These are phyloP conservation scores for Volvox carteri DNA, from an alignment of 163 green algal genomes.

Conservation along the genomic window DNA sequence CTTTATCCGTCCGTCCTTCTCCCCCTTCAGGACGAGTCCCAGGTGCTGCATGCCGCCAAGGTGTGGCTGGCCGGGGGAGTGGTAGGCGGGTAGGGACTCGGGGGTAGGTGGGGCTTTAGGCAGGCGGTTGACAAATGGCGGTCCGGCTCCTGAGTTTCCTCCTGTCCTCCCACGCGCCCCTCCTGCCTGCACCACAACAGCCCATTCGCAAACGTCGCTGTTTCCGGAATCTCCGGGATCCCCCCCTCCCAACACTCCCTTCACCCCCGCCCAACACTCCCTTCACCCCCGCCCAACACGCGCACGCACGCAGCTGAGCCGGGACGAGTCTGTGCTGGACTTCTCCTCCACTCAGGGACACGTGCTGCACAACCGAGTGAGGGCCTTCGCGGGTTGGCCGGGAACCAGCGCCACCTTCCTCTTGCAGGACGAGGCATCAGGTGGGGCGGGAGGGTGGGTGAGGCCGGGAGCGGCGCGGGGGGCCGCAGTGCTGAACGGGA, in stretches of 20 bases:
- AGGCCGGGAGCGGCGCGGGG: neutral
- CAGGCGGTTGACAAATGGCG: too few species aligned
- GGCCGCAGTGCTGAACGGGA: neutral
- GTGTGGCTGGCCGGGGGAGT: conserved; percentile 25
- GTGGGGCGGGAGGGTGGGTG: conserved; percentile 22
- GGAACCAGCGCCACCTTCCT: conserved; percentile 78
- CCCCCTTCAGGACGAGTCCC: conserved; percentile 19
- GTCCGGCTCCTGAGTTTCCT: too few species aligned
- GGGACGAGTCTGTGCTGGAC: conserved; percentile 84
- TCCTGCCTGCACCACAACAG: too few species aligned
- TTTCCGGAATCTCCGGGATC: too few species aligned
- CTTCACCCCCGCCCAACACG: neutral
- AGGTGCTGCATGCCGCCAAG: conserved; percentile 64
- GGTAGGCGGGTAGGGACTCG: too few species aligned
- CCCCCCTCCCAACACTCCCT: too few species aligned
- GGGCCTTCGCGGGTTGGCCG: conserved; percentile 93
- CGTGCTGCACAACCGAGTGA: conserved; percentile 87
- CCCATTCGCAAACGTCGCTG: too few species aligned
- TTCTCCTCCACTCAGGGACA: conserved; percentile 73
- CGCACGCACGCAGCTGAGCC: conserved; percentile 75
- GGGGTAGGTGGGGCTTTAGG: too few species aligned
- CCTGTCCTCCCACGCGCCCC: too few species aligned
- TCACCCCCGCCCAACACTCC: neutral
- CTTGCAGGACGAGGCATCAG: conserved; percentile 54
- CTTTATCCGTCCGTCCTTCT: too few species aligned